Evolutionary conservation across 1,139 yeast genomes (phyloP).

Genomic region (Williopsis jadinii): DNA sequence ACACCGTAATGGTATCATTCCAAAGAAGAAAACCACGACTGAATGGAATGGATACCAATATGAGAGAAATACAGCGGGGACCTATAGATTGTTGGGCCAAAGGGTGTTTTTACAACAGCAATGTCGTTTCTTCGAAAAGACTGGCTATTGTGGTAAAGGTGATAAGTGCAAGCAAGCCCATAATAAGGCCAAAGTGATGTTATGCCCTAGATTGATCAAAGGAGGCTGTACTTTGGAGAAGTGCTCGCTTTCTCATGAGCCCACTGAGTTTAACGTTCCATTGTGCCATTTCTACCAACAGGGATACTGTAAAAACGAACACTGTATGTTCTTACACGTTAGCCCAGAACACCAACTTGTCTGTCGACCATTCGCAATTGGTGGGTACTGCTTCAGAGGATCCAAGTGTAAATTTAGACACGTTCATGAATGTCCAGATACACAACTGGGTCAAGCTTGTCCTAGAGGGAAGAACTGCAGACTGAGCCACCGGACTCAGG

Average conservation of each 20-base stretch:
- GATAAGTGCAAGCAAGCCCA: slow-evolving; percentile 50
- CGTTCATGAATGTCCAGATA: slow-evolving; percentile 64
- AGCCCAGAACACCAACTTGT: slow-evolving; percentile 37
- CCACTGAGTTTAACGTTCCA: slow-evolving; percentile 60
- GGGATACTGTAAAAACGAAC: slow-evolving; percentile 45
- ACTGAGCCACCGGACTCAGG: slow-evolving; percentile 35
- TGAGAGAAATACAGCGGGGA: slow-evolving; percentile 26
- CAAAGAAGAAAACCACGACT: not conserved
- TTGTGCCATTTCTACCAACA: slow-evolving; percentile 47
- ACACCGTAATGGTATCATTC: no score
- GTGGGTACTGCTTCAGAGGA: slow-evolving; percentile 67
- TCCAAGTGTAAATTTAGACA: slow-evolving; percentile 51
- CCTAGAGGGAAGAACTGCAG: slow-evolving; percentile 41
- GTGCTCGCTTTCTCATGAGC: slow-evolving; percentile 53
- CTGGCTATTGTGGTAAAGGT: slow-evolving; percentile 41
- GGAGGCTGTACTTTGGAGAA: slow-evolving; percentile 37
- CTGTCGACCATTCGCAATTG: slow-evolving; percentile 62
- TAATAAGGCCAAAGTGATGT: slow-evolving; percentile 39
- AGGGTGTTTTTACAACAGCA: slow-evolving; percentile 22
- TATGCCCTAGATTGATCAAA: slow-evolving; percentile 46
- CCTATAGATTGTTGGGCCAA: slow-evolving; percentile 21
- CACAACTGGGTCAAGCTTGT: slow-evolving; percentile 53
- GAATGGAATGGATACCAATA: slow-evolving; percentile 31
- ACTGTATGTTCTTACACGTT: slow-evolving; percentile 53
- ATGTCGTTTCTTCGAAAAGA: slow-evolving; percentile 31